Evolutionary conservation across 2,329 filamentous ascomycete species (phyloP), one percentile per base, ranked within the genome.

Genomic region (Aspergillus hiratsukae): DNA sequence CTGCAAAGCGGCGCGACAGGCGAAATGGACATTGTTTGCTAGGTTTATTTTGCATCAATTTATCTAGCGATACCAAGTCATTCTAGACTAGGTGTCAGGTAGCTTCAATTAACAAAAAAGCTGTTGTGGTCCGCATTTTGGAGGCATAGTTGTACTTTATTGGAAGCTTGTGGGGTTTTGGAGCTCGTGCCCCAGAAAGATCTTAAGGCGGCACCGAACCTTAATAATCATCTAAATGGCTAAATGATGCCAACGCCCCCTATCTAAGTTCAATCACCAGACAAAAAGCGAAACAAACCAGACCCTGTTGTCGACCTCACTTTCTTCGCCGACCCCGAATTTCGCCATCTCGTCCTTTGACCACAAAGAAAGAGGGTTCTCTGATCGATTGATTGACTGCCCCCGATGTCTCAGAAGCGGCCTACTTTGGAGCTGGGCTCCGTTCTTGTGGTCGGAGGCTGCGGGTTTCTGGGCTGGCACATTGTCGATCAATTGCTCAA

Each of bases 381-480:
- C 14, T 17, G n/a, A n/a, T n/a, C 52, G 21, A 17, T 46, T n/a
- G 45, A 51, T 46, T 48, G 27, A 27, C 28, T 49, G 23, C 48
- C 49, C 50, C 60, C 17, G 58, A 73, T 73, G 71, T 62, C 71
- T 53, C 58, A 56, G 46, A 66, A 70, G 54, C 57, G 58, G 46
- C 64, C 71, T 56, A 68, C 69, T 14, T 66, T 77, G 51, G 69
- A 75, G 57, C 79, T 91, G 52, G 88, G 88, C 69, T 84, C 82
- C 62, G 87, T 91, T 67, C 81, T 92, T 64, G 86, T 94, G 64
- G 86, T 93, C 64, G 90, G 90, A 67, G 90, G 90, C 70, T 92
- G 90, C 71, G 90, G 90, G 63, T 93, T 94, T 76, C 82, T 94
- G 17, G 90, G 90, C 71, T 87, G 89, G 76, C 88, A 93, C 76